Evolutionary conservation across 2,329 filamentous ascomycete genomes (phyloP), one percentile per base, ranked within the genome.

Genomic region (Dryadomyces quercus-mongolicae): DNA sequence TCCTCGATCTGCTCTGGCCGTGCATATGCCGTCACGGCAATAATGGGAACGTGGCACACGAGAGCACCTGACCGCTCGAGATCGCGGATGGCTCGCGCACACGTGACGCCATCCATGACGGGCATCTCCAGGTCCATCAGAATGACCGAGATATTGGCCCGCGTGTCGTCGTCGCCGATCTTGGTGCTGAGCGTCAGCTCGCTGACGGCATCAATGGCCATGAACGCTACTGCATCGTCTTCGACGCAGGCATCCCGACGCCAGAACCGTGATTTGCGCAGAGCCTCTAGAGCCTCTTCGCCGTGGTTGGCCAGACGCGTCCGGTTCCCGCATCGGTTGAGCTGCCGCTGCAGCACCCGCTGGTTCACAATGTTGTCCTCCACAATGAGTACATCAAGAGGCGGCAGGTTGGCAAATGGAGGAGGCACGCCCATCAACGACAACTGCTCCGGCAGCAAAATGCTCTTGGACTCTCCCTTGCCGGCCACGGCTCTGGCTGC

Each of bases 61-160:
- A 87, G 77, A 36, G 74, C 78, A 20, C 81, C 80, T 53, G 79
- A 73, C 50, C 69, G 70, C 64, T 91, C 85, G 18, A 87, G 71
- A 56, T 84, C 76, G 18, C 87, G 77, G 53, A 92, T 89, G 56
- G 73, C 78, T 45, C 76, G 74, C 13, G 86, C 82, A 58, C 86
- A 88, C 2, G 84, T 85, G 66, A 87, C 79, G 40, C 87, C 87
- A 62, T 91, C 85, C 86, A 90, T 90, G 46, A 89, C 76, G 1
- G 86, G 67, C 86, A 91, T 91, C 62, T 90, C 86, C 49, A 89
- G 74, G 63, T 91, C 87, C 86, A 91, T 89, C 6, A 91, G 67
- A 13, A 91, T 82, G 48, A 89, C 74, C 9, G 81, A 80, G 22
- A 87, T 74, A 49, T 81, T 75, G 9, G 74, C 73, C 13, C 15